Conservation (phyloP, 192 early-diverging fungal species). For the Backusella macrospora region DNA sequence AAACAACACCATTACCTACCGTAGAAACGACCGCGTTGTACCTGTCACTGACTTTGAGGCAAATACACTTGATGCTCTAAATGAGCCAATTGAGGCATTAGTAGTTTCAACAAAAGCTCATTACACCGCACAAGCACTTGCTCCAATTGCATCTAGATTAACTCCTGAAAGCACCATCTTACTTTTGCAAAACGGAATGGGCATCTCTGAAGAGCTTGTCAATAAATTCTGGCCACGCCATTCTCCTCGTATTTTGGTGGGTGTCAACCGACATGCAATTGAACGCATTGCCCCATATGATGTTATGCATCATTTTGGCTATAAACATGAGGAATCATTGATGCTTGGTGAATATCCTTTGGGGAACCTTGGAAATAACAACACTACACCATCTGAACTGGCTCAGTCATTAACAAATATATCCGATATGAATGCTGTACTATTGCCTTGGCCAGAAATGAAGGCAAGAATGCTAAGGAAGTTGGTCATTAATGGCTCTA, state of each 20-base stretch:
- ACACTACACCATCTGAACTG: background rate
- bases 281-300: conserved; percentile 29
- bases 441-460: conserved; percentile 48
- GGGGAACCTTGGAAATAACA: background rate
- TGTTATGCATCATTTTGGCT: conserved; percentile 30
- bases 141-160: conserved; percentile 47
- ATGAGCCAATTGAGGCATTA: conserved; percentile 47
- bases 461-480: conserved; percentile 54
- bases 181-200: conserved; percentile 70
- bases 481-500: conserved; percentile 64
- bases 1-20: conserved; percentile 21
- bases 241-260: conserved; percentile 22
- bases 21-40: background rate
- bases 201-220: conserved; percentile 52
- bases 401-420: conserved; percentile 11
- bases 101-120: conserved; percentile 70
- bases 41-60: conserved; percentile 5
- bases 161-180: conserved; percentile 47
- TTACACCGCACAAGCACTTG: conserved; percentile 50
- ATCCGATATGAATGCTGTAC: conserved; percentile 29
- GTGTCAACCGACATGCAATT: conserved; percentile 36
- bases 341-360: conserved; percentile 1
- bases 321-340: conserved; percentile 19
- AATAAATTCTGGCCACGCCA: conserved; percentile 16
- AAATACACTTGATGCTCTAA: background rate